A percentile compares a stretch with the other conserved stretches of the same genome.
phyloP scores from a whole-genome alignment of 352 stramenopile species.

The Aphanomyces cochlioides region DNA sequence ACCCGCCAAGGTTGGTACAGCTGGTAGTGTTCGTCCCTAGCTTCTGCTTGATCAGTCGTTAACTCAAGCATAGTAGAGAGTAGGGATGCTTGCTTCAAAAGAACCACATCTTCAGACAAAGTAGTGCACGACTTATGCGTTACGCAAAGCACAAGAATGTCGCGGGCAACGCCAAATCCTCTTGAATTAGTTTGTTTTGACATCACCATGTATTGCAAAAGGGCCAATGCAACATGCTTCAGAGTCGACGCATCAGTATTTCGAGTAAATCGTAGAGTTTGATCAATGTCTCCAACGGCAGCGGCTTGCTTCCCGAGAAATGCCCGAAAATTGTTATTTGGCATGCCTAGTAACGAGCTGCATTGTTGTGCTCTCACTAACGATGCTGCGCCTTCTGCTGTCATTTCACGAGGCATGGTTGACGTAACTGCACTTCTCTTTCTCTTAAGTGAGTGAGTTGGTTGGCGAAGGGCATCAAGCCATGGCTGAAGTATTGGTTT shows the following conservation, averaged over 20 bases:
- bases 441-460: conserved; percentile 24
- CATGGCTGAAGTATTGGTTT: conserved; percentile 21
- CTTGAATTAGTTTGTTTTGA: not conserved
- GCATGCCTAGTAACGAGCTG: conserved; percentile 8
- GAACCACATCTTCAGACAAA: not conserved
- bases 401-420: not conserved
- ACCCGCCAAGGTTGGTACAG: conserved; percentile 16
- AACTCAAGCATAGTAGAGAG: not conserved
- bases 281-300: conserved; percentile 10
- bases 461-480: not conserved
- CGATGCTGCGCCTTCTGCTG: not conserved
- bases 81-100: conserved; percentile 14
- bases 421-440: not conserved
- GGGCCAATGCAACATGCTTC: conserved; percentile 18
- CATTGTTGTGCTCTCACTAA: conserved; percentile 7
- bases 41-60: conserved; percentile 6
- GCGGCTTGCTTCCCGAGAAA: conserved; percentile 15
- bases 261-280: conserved; percentile 17
- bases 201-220: conserved; percentile 17
- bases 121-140: not conserved
- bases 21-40: conserved; percentile 13
- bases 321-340: conserved; percentile 19
- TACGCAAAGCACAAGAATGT: conserved; percentile 7
- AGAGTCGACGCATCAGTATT: not conserved
- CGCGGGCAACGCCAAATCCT: conserved; percentile 3